phyloP scores from a whole-genome alignment of 2,329 filamentous ascomycete species.

The Epichloe bromicola region DNA sequence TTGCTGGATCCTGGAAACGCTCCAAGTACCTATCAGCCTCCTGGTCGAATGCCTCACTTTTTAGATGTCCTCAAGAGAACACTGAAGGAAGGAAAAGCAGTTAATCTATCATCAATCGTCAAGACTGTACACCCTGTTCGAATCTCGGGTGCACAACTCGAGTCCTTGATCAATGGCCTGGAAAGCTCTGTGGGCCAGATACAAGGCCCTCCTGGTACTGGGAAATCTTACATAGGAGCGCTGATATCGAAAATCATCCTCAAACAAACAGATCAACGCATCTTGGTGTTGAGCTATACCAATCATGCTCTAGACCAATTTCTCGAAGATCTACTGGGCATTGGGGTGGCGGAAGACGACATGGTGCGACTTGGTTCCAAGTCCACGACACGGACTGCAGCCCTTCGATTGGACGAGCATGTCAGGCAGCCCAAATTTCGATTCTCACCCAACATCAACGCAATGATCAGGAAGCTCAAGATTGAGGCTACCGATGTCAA shows the following conservation, averaged over 20 bases:
- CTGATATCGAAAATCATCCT: constrained; percentile 44
- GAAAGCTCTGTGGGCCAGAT: constrained; percentile 44
- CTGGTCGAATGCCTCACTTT: no score
- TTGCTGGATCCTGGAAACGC: constrained; percentile 25
- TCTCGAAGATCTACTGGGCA: constrained; percentile 47
- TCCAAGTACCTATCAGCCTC: no score
- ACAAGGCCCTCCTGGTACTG: constrained; percentile 64
- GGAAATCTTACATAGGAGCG: constrained; percentile 63
- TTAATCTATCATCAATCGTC: no score
- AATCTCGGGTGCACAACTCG: constrained; percentile 32
- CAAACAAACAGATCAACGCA: constrained; percentile 29
- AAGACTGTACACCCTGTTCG: constrained; percentile 13
- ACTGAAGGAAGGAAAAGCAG: no score
- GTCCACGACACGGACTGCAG: constrained; percentile 20
- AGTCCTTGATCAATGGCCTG: constrained; percentile 42
- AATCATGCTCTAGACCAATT: constrained; percentile 57
- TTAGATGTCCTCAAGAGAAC: no score
- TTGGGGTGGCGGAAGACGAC: constrained; percentile 33
- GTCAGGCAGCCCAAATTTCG: no score
- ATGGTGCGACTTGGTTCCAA: constrained; percentile 56
- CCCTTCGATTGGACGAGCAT: not conserved
- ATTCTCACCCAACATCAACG: no score
- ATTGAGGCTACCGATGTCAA: no score
- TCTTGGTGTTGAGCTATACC: constrained; percentile 56
- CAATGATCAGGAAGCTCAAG: no score